Base-by-base conservation (phyloP, 345 rosid genomes). In the Eucalyptus sp. region DNA sequence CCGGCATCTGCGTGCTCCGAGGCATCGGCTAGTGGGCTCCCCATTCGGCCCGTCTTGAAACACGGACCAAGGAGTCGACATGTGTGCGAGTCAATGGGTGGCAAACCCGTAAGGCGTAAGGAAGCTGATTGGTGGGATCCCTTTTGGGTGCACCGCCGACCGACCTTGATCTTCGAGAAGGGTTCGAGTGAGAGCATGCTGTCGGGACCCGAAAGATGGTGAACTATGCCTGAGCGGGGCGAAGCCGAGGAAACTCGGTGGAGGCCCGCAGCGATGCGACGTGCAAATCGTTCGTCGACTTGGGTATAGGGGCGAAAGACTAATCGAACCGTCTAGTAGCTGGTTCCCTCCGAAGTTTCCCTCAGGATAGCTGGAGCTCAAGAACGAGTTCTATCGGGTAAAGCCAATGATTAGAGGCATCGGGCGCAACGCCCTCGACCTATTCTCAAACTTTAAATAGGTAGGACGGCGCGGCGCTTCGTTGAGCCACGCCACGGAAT, bases 301-400 rank as follows among this genome's bases (percentile, higher is more conserved):
- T 92, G 92, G 94, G 93, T 93, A 94, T 94, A 93, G 92, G 93
- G 94, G 95, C 91, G 94, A 94, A 94, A 93, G 94, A 94, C 94
- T 94, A 94, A 94, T 93, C 93, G 90, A 94, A 93, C 94, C 92
- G 68, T 93, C 92, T 92, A 92, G 94, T 93, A 93, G 94, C 90
- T 92, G 92, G 94, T 93, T 93, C 93, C 88, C 88, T 86, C 76
- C 66, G 76, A 86, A 86, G 88, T 86, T 86, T 86, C 88, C 88
- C 88, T 86, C 50, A 4, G 88, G 88, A 86, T 86, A 86, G 88
- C 88, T 3, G 37, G 88, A 86, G 88, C 88, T 86, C 76, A 56
- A 86, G 87, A 54, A 54, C 25, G 71, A 86, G 86, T 85, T 85
- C 56, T 49, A 85, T 85, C 20, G 51, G 86, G 86, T 31, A 66